Evolutionary conservation across 2,329 filamentous ascomycete genomes (phyloP), one percentile per base, ranked within the genome.

Genomic region (Pseudogymnoascus sp.): DNA sequence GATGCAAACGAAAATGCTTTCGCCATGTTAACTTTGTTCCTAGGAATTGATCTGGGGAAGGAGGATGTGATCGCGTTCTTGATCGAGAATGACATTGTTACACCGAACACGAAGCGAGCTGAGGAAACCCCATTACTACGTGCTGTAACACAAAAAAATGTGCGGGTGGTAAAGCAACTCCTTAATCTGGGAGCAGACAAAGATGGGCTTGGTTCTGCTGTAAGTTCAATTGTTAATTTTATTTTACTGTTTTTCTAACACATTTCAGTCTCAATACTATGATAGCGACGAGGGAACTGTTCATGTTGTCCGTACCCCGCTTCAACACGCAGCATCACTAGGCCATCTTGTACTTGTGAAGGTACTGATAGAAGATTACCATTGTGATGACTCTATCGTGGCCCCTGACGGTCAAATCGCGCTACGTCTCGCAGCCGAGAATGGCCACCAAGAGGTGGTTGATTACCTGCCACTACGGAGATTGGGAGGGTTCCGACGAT

Each of bases 391-490:
- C 67, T 68, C 71, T 1, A 61, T 79, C 4, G 70, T 81, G 7
- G 78, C 79, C 0, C 76, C 77, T 4, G 78, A 80, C 61, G 80
- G 79, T 0, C 74, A 79, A 61, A 72, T 76, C 0, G 79, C 79
- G 0, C 69, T 81, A 13, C 75, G 79, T 1, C 73, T 82, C 0
- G 79, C 80, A 0, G 77, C 77, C 0, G 64, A 67, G 1, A 73
- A 72, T 19, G 72, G 74, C 0, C 78, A 81, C 62, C 69, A 74
- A 14, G 78, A 80, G 6, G 70, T 81, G 2, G 78, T 81, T 3
- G 69, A 70, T 1, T 78, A 76, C 53, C 72, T 82, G 1, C 79
- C 79, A 0, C 44, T 66, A 0, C 70, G 77, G 0, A 70, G 79
- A 0, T 74, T 68, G 2, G 78, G 78, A 3, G 75, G 73, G 2